Percentiles rank a stretch among this genome's conserved stretches.
These are phyloP conservation scores for Ailanthus altissimus DNA, from an alignment of 345 rosid genomes.

Conservation along the genomic window DNA sequence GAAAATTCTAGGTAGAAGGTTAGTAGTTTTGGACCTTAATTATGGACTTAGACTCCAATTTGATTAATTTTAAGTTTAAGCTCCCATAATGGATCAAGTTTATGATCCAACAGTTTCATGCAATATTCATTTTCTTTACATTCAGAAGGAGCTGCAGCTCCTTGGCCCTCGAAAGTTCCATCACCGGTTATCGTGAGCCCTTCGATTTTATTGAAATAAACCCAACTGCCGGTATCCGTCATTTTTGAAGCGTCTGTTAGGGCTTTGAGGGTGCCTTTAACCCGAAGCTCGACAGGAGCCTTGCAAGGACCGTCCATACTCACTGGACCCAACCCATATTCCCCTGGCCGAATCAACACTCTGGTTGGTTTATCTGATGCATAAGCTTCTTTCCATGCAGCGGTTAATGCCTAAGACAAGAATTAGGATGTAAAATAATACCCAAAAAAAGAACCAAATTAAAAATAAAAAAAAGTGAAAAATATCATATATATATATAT, in stretches of 20 bases:
- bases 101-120: too few relatives aligned
- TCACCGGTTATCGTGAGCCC: conserved; percentile 45
- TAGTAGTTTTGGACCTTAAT: too few relatives aligned
- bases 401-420: conserved; percentile 28
- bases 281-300: conserved; percentile 33
- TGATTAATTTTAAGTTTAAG: too few relatives aligned
- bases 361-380: conserved; percentile 34
- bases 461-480: background rate
- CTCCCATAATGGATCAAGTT: too few relatives aligned
- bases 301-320: conserved; percentile 52
- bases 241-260: conserved; percentile 30
- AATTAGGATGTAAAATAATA: background rate
- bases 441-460: background rate
- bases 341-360: conserved; percentile 47
- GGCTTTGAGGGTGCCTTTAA: conserved; percentile 49
- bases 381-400: conserved; percentile 58
- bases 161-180: conserved; percentile 69
- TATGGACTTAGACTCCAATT: too few relatives aligned
- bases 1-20: too few relatives aligned
- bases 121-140: conserved; percentile 33
- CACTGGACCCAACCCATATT: conserved; percentile 27
- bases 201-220: conserved; percentile 38
- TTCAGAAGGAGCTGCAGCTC: conserved; percentile 42
- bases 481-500: background rate
- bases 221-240: conserved; percentile 43